Base-by-base conservation (phyloP, 495 filamentous ascomycete genomes). In the Aspergillus sclerotioniger region DNA sequence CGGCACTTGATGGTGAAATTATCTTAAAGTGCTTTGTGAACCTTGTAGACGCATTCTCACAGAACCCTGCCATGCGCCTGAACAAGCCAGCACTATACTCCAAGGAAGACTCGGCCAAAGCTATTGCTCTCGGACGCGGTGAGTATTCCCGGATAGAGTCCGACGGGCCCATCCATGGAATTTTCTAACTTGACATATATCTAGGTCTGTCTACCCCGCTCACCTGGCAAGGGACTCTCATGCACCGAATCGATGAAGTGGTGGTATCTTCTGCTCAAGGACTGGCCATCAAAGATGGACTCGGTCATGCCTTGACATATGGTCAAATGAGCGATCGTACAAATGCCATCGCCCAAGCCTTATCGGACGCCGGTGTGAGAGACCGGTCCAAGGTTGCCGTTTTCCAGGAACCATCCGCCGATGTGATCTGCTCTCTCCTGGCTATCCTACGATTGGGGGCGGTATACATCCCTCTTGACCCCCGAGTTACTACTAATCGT, bases 381-480 rank as follows among this genome's bases (percentile, higher is more conserved):
- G 50, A 70, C 71, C 53, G 59, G 67, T 33, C 51, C 15, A 28
- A 25, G 8, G 59, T 70, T 12, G 50, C 15, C 3, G 63, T 70
- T 2, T 66, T 67, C 31, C 56, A 63, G 50, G 19, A 57, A n/a
- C 61, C 82, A 0, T 25, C 56, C 0, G 7, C 66, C 0, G 73
- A 83, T 33, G 82, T 76, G 76, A 63, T 80, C 12, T 75, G 64
- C 28, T 82, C 80, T 0, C 49, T 85, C 49, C 69, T 85, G 1
- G 82, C 79, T 12, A 76, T 85, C 47, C 55, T 76, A 60, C 64
- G 71, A 0, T 28, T 80, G 46, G 83, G 82, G 0, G 75, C 58
- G 1, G 59, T 74, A 2, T 85, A 84, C 54, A 63, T 84, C 0
- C 83, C 84, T 0, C 46, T 85, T 8, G 82, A 85, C 51, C 61